Evolutionary conservation across 192 early-diverging fungal genomes (phyloP).

Genomic region (Dissophora globulifera): DNA sequence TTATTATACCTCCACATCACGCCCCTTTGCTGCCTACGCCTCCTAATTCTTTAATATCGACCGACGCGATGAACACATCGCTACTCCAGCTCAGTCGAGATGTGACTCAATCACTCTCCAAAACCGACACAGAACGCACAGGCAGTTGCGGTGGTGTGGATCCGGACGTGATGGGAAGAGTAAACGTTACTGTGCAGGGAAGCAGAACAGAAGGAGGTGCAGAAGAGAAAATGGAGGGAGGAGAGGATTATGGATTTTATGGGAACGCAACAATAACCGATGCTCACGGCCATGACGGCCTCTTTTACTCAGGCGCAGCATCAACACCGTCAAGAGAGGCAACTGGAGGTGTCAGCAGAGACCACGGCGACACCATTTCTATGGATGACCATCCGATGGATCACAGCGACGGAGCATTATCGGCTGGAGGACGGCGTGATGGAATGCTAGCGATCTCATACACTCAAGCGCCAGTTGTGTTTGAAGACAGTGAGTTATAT

Average conservation of each 20-base stretch:
- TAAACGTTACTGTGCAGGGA: too few relatives aligned
- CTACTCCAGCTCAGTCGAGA: constrained; percentile 7
- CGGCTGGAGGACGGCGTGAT: not conserved
- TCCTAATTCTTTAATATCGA: not conserved
- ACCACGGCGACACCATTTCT: constrained; percentile 42
- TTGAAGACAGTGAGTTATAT: constrained; percentile 31
- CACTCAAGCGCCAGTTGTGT: constrained; percentile 12
- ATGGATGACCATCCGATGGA: constrained; percentile 17
- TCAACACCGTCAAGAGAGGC: too few relatives aligned
- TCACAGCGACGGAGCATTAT: not conserved
- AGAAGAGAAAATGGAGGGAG: not conserved
- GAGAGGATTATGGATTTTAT: not conserved
- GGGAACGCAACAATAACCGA: not conserved
- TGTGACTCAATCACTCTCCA: too few relatives aligned
- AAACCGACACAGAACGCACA: too few relatives aligned
- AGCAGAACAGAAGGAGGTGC: not conserved
- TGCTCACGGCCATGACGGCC: too few relatives aligned
- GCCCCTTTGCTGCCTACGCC: not conserved
- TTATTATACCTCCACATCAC: too few relatives aligned
- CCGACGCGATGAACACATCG: constrained; percentile 15
- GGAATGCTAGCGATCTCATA: not conserved
- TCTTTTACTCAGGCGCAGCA: too few relatives aligned
- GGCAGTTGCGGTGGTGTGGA: too few relatives aligned
- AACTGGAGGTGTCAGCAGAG: too few relatives aligned
- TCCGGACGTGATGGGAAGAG: too few relatives aligned